A percentile compares a stretch with the other conserved stretches of the same genome.
These are phyloP conservation scores for Malus sieversii DNA, from an alignment of 306 rosid species.

Conservation along the genomic window DNA sequence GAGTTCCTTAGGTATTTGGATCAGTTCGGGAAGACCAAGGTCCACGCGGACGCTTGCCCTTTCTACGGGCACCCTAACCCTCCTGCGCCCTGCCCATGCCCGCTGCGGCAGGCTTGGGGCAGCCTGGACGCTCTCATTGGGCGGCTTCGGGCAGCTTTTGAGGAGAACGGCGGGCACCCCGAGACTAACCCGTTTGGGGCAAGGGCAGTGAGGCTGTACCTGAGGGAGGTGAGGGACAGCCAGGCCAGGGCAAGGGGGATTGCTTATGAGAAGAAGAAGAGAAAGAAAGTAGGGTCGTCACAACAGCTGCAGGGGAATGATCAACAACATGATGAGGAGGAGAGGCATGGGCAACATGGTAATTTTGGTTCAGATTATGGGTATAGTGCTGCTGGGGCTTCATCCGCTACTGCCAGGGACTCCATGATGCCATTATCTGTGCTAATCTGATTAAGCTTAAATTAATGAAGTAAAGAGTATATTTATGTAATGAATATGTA, in stretches of 20 bases:
- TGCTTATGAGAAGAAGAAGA: slow-evolving; percentile 79
- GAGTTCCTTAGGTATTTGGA: slow-evolving; percentile 75
- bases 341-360: slow-evolving; percentile 1
- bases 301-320: background rate
- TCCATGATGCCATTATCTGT: slow-evolving; percentile 17
- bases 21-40: slow-evolving; percentile 82
- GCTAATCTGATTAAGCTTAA: background rate
- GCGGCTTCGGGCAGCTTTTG: slow-evolving; percentile 82
- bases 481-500: background rate
- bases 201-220: slow-evolving; percentile 66
- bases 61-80: slow-evolving; percentile 74
- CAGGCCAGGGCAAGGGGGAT: slow-evolving; percentile 87
- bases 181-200: slow-evolving; percentile 77
- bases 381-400: background rate
- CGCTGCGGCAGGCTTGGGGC: slow-evolving; percentile 84
- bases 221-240: slow-evolving; percentile 68
- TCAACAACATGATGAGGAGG: background rate
- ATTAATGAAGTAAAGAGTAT: background rate
- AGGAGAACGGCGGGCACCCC: slow-evolving; percentile 86
- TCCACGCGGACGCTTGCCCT: slow-evolving; percentile 57
- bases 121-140: slow-evolving; percentile 87
- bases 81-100: slow-evolving; percentile 80
- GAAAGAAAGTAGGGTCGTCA: slow-evolving; percentile 22
- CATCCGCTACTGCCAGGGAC: background rate
- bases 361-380: background rate